A percentile compares a stretch with the other conserved stretches of the same genome.
Evolutionary conservation across 192 early-diverging fungal species (phyloP).

Genomic region (Podila verticillata): DNA sequence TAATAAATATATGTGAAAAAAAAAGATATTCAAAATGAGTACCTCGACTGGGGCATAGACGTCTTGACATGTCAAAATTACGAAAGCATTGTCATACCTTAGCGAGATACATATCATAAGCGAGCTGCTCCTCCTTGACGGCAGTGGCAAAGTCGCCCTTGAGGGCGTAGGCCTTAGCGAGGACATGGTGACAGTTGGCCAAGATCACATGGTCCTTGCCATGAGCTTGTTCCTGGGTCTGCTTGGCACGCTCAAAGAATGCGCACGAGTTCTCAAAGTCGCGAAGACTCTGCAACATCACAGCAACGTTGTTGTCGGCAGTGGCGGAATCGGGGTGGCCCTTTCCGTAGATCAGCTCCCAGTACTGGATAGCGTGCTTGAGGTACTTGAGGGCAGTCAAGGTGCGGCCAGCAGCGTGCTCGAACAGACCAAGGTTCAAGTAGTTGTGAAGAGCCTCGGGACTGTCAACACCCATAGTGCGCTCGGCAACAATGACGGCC

Average conservation of each 20-base stretch:
- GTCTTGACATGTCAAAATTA: not conserved
- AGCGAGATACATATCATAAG: slow-evolving; percentile 68
- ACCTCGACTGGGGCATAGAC: not conserved
- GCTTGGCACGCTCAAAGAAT: slow-evolving; percentile 79
- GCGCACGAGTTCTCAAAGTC: slow-evolving; percentile 66
- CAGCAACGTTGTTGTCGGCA: slow-evolving; percentile 79
- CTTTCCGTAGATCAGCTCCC: slow-evolving; percentile 79
- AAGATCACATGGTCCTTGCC: slow-evolving; percentile 71
- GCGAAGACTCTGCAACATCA: slow-evolving; percentile 78
- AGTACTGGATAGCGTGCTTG: slow-evolving; percentile 83
- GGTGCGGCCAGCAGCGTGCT: slow-evolving; percentile 81
- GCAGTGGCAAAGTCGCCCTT: slow-evolving; percentile 80
- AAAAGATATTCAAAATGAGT: not conserved
- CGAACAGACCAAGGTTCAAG: slow-evolving; percentile 90
- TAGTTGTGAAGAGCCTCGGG: slow-evolving; percentile 91
- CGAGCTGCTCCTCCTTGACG: slow-evolving; percentile 73
- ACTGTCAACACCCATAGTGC: slow-evolving; percentile 87
- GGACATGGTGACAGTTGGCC: slow-evolving; percentile 69
- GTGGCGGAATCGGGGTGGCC: slow-evolving; percentile 88
- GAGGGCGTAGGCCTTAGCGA: slow-evolving; percentile 80
- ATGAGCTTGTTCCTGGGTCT: slow-evolving; percentile 71
- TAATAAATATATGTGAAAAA: slow-evolving; percentile 22
- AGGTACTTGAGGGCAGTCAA: slow-evolving; percentile 80
- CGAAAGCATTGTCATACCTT: slow-evolving; percentile 41
- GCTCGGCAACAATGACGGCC: slow-evolving; percentile 87